phyloP scores from a whole-genome alignment of 192 early-diverging fungal genomes.

The Coemansia sp. region DNA sequence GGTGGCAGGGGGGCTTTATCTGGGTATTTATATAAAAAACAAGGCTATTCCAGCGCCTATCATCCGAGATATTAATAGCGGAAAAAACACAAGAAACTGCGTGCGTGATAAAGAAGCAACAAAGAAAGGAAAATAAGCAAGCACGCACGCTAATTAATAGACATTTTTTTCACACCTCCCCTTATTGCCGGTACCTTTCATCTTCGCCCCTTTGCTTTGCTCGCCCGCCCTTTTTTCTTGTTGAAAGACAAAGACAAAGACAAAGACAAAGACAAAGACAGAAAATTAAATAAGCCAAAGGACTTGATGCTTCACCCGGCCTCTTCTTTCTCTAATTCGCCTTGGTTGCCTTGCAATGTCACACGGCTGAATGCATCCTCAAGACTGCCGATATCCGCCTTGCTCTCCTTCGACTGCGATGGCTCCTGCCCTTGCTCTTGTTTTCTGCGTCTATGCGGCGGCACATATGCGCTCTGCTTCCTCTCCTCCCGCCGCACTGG shows the following conservation, averaged over 20 bases:
- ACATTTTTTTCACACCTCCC: neutral
- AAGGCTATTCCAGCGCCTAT: too few relatives aligned
- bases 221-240: neutral
- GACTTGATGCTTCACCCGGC: neutral
- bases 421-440: neutral
- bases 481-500: too few relatives aligned
- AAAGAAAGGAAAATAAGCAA: neutral
- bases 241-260: neutral
- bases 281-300: neutral
- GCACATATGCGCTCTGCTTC: too few relatives aligned
- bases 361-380: constrained; percentile 4
- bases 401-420: neutral
- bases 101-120: too few relatives aligned
- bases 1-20: too few relatives aligned
- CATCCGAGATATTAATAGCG: too few relatives aligned
- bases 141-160: too few relatives aligned
- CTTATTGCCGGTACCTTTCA: neutral
- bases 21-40: too few relatives aligned
- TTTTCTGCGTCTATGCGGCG: neutral
- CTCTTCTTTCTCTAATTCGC: neutral
- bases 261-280: neutral
- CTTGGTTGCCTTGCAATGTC: neutral
- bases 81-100: too few relatives aligned
- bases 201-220: too few relatives aligned
- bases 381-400: neutral